A percentile compares a stretch with the other conserved stretches of the same genome.
Conservation (phyloP, 2,329 filamentous ascomycete species). For the Herpotrichia juniperi region DNA sequence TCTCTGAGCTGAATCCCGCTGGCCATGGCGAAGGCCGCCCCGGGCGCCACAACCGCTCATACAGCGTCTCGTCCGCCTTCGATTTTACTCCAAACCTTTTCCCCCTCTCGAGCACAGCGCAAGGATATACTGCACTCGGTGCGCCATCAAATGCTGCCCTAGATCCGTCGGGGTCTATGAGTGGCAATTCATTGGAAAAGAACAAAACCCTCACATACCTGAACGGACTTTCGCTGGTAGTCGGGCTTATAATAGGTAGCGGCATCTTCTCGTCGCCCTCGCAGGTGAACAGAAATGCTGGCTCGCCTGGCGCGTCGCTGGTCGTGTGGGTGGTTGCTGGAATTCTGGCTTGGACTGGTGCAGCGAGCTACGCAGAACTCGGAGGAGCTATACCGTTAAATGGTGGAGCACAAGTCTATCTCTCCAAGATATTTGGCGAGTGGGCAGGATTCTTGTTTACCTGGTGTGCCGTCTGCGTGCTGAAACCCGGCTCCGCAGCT, state of each 20-base stretch:
- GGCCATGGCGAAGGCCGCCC: conserved; percentile 50
- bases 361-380: conserved; percentile 91
- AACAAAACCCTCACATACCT: conserved; percentile 95
- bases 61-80: conserved; percentile 91
- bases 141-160: conserved; percentile 67
- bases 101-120: conserved; percentile 83
- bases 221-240: conserved; percentile 88
- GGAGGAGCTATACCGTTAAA: conserved; percentile 96
- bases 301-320: conserved; percentile 86
- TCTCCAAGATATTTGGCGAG: conserved; percentile 96
- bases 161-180: conserved; percentile 62
- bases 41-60: conserved; percentile 68
- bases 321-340: conserved; percentile 93
- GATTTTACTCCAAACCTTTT: conserved; percentile 95
- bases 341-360: conserved; percentile 94
- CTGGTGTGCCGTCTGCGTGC: conserved; percentile 91
- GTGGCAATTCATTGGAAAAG: conserved; percentile 86
- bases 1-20: conserved; percentile 62
- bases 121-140: conserved; percentile 81
- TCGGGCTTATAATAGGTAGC: conserved; percentile 93
- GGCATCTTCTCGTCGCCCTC: conserved; percentile 96
- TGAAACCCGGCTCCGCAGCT: conserved; percentile 91
- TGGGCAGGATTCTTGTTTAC: conserved; percentile 92
- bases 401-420: conserved; percentile 90
- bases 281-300: conserved; percentile 89